Percentiles rank a stretch among this genome's conserved stretches.
phyloP scores from a whole-genome alignment of 768 basidiomycete species.

The Auricularia auricula-judae region DNA sequence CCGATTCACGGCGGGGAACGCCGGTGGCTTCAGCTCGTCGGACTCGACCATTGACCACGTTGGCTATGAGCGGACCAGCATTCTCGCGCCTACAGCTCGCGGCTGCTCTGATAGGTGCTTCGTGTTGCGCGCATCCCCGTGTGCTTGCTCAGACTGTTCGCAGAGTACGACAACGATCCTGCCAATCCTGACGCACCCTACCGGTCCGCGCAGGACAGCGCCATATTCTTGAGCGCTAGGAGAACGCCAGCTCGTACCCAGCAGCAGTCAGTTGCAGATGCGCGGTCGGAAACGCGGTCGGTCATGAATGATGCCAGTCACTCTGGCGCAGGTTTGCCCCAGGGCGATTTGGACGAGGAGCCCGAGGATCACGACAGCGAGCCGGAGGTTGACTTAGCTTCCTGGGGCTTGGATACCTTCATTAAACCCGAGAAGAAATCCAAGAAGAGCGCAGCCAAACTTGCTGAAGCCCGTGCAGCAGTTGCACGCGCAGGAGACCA shows the following conservation, averaged over 20 bases:
- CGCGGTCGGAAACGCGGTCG: slow-evolving; percentile 28
- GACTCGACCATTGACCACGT: neutral
- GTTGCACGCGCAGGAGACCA: neutral
- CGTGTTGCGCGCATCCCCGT: neutral
- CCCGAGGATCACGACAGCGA: slow-evolving; percentile 40
- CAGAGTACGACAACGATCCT: slow-evolving; percentile 87
- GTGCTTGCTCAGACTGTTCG: neutral
- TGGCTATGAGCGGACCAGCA: slow-evolving; percentile 8
- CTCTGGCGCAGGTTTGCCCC: slow-evolving; percentile 37
- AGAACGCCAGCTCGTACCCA: slow-evolving; percentile 25
- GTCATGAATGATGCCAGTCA: slow-evolving; percentile 28
- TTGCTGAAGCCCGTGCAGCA: neutral
- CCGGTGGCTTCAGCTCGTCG: too few species aligned
- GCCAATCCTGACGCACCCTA: slow-evolving; percentile 49
- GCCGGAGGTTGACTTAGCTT: slow-evolving; percentile 67
- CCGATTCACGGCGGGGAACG: too few species aligned
- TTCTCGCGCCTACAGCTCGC: slow-evolving; percentile 84
- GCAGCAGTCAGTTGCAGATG: slow-evolving; percentile 44
- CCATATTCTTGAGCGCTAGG: slow-evolving; percentile 72
- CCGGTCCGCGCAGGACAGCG: slow-evolving; percentile 69
- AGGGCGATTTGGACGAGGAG: slow-evolving; percentile 35
- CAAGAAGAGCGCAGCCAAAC: neutral
- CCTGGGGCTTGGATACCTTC: slow-evolving; percentile 76
- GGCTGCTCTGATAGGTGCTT: slow-evolving; percentile 70
- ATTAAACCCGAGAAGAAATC: slow-evolving; percentile 53